Base-by-base conservation (phyloP, 2,329 filamentous ascomycete genomes). In the Claviceps sp. region DNA sequence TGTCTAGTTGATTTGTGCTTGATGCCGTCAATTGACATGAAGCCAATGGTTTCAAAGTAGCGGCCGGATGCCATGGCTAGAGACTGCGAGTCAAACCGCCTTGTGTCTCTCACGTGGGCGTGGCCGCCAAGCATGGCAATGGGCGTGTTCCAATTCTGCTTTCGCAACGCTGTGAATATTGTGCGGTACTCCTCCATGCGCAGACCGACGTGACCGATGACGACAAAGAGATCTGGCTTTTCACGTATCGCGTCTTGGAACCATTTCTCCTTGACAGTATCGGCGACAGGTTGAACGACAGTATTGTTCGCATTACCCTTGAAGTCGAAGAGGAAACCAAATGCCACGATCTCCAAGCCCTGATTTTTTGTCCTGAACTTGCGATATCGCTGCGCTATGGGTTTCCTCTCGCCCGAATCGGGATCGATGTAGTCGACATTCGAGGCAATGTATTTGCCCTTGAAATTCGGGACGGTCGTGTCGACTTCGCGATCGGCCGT, bases 261-360 rank as follows among this genome's bases (percentile, higher is more conserved):
- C 93, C 93, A 98, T 6, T 80, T 68, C 64, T 95, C 82, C 63
- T 87, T 81, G 59, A 97, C 77, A 0, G 88, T 85, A 8, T 94
- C 78, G 58, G 85, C 80, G 2, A 95, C 90, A 0, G 77, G 79
- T 59, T 88, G 82, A 0, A 97, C 87, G 3, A 88, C 73, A 0
- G 88, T 95, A 65, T 97, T 97, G 65, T 95, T 93, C 52, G 85
- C 85, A 65, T 95, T 95, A 18, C 84, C 82, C 1, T 79, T 87
- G 61, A 98, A 98, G 69, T 98, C 83, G 67, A 96, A 98, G 3
- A 98, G 71, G 67, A 98, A 97, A 2, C 93, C 93, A 65, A 98
- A 90, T 0, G 91, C 87, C 48, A 95, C 73, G 53, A 98, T 81
- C 16, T 85, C 79, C 54, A 95, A 82, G 4, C 85, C 86, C 59